Conservation (phyloP, 345 rosid genomes). For the Acer negundo region DNA sequence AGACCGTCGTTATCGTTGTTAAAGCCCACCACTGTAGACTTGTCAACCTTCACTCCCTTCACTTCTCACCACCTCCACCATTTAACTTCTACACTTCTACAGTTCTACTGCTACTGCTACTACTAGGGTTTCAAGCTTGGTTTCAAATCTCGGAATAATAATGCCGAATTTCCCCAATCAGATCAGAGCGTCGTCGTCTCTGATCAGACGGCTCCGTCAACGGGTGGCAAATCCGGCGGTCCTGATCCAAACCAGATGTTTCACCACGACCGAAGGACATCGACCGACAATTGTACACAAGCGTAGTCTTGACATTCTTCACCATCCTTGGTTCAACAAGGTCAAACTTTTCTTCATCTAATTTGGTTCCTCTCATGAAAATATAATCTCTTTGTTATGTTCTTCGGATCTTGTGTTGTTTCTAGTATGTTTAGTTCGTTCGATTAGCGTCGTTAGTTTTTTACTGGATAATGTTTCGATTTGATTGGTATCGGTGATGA, state of each 20-base stretch:
- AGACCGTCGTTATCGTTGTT: background rate
- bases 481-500: too few species aligned
- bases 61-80: background rate
- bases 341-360: conserved; percentile 24
- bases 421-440: background rate
- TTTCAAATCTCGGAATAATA: background rate
- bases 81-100: background rate
- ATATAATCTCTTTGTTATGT: background rate
- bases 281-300: conserved; percentile 93
- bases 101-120: background rate
- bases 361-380: too few species aligned
- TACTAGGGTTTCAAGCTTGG: background rate
- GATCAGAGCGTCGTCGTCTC: conserved; percentile 52
- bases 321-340: conserved; percentile 99
- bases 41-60: background rate
- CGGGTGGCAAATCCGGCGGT: conserved; percentile 19
- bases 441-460: background rate
- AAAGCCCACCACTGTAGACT: background rate
- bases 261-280: conserved; percentile 84
- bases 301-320: conserved; percentile 95
- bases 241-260: conserved; percentile 43
- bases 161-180: conserved; percentile 38
- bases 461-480: too few species aligned
- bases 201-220: conserved; percentile 47
- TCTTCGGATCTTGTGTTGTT: background rate